Evolutionary conservation across 129 eudicot genomes (phyloP), one percentile per base, ranked within the genome.

Genomic region (carrot (Daucus carota)): DNA sequence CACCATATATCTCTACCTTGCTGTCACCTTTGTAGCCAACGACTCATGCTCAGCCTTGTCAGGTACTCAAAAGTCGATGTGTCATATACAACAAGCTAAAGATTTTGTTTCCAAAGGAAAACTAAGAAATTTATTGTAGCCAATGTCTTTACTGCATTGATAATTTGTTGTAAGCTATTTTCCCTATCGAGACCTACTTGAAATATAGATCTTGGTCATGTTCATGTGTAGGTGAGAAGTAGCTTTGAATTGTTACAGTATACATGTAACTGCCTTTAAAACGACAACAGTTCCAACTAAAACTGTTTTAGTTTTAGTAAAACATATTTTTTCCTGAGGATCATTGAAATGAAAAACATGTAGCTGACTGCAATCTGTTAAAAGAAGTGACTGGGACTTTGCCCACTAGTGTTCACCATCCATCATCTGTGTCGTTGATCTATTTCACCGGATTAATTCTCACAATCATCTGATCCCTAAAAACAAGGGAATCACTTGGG

Each of bases 1-100:
- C 85, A 81, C 92, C 32, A 42, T 88, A 72, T 88, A 88, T 78
- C 88, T 88, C 47, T 88, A 88, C 76, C 86, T 88, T 72, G 92
- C 90, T 18, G 83, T 88, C 69, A 88, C 88, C 24, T 75, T 88
- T 20, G 90, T 83, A 43, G 77, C 76, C 50, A 72, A 47, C 46
- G 62, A 75, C 68, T 52, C 77, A 1, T 88, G 92, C 82, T 81
- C 82, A 5, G 86, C 83, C 22, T 77, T 88, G 70, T 76, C 78
- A 6, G 92, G 88, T 29, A 57, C 77, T 47, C 81, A 83, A 62
- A 83, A 77, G 77, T 83, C 84, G 45, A 40, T 72, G 70, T 88
- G 92, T 63, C 86, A 70, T 54, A 41, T 84, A 36, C 80, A 80
- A 77, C 84, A 81, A 41, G 82, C 82, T 38, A 86, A 88, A 79